Evolutionary conservation across 23 red algal species (phyloP).

Genomic region (Gracilaria domingensis): DNA sequence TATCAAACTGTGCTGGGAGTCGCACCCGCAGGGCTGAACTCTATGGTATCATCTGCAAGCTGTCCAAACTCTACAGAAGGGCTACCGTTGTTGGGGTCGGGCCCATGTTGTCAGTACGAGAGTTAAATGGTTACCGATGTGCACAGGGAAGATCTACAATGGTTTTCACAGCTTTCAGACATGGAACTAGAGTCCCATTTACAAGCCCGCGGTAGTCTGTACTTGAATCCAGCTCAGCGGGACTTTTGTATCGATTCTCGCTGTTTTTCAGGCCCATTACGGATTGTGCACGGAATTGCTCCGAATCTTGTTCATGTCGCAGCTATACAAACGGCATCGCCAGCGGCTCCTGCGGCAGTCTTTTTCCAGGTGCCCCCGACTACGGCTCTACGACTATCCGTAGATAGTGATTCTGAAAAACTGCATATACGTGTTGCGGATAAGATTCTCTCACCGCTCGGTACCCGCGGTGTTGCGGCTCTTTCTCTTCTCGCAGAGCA

Average conservation of each 20-base stretch:
- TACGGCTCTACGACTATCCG: not conserved
- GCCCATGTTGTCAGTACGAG: not conserved
- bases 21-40: too few relatives aligned
- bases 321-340: not conserved
- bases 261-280: slow-evolving; percentile 5
- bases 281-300: not conserved
- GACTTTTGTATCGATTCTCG: not conserved
- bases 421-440: not conserved
- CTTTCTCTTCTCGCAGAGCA: not conserved
- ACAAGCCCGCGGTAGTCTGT: not conserved
- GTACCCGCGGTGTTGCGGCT: not conserved
- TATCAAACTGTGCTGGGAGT: too few relatives aligned
- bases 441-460: not conserved
- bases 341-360: not conserved
- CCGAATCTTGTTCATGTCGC: not conserved
- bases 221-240: slow-evolving; percentile 10
- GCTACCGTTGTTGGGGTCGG: not conserved
- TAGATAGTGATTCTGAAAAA: not conserved
- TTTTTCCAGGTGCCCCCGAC: not conserved
- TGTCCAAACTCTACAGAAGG: too few relatives aligned
- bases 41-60: too few relatives aligned
- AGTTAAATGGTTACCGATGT: not conserved
- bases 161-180: slow-evolving; percentile 24
- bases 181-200: slow-evolving; percentile 14
- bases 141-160: not conserved